A percentile compares a stretch with the other conserved stretches of the same genome.
Evolutionary conservation across 2,329 filamentous ascomycete species (phyloP).

Genomic region (Tolypocladium ophioglossoides): DNA sequence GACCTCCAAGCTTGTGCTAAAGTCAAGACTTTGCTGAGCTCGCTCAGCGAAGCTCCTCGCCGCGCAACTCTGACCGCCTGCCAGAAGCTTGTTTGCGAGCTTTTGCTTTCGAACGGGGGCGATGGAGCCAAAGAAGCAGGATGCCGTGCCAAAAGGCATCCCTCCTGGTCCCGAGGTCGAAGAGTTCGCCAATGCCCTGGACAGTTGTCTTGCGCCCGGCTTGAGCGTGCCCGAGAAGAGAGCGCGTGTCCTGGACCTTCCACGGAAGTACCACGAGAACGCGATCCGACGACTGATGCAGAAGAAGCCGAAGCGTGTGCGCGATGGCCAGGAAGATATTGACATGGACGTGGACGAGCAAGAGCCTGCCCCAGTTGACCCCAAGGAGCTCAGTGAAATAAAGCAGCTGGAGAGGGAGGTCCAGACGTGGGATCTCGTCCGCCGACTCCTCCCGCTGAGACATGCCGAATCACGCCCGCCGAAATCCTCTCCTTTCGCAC

Average conservation of each 20-base stretch:
- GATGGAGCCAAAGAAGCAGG: conserved; percentile 16
- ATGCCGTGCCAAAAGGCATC: conserved; percentile 24
- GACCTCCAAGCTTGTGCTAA: neutral
- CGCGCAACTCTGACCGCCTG: neutral
- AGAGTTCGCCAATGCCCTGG: conserved; percentile 72
- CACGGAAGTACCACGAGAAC: conserved; percentile 45
- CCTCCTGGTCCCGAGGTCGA: conserved; percentile 74
- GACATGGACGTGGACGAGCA: conserved; percentile 47
- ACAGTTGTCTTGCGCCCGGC: conserved; percentile 53
- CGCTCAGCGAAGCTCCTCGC: neutral
- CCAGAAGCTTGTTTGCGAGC: neutral
- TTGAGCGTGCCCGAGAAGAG: conserved; percentile 43
- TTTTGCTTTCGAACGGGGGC: neutral
- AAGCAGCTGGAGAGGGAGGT: conserved; percentile 66
- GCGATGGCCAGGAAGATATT: conserved; percentile 31
- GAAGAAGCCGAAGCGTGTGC: conserved; percentile 15
- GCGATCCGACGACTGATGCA: conserved; percentile 25
- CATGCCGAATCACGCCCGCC: conserved; percentile 31
- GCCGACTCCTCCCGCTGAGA: conserved; percentile 61
- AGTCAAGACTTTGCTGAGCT: neutral
- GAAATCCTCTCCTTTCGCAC: conserved; percentile 15
- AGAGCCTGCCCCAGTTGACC: neutral
- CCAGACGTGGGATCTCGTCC: conserved; percentile 83
- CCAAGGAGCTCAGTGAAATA: conserved; percentile 11
- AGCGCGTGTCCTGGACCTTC: conserved; percentile 56